phyloP scores from a whole-genome alignment of 140 eudicot genomes.

The Erigeron philadelphicus region DNA sequence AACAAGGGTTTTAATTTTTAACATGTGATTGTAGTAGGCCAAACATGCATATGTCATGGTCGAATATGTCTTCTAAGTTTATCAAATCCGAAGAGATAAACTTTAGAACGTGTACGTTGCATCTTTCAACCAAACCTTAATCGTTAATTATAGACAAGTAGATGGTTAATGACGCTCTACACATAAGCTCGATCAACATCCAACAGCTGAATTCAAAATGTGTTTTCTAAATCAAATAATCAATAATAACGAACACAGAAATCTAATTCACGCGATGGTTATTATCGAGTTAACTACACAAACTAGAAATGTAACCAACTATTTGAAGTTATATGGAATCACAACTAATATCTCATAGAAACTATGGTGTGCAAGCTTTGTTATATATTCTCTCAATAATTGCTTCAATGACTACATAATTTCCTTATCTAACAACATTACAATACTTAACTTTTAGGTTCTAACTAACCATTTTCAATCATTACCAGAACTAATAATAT shows the following conservation, averaged over 20 bases:
- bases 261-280: background rate
- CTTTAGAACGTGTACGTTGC: background rate
- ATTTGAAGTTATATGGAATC: slow-evolving; percentile 10
- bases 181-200: background rate
- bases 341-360: slow-evolving; percentile 23
- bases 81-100: too few species aligned
- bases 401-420: slow-evolving; percentile 17
- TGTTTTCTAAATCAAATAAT: background rate
- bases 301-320: background rate
- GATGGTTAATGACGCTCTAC: background rate
- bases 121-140: background rate
- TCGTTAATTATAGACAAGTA: background rate
- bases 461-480: slow-evolving; percentile 24
- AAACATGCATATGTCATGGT: too few species aligned
- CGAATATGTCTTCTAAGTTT: too few species aligned
- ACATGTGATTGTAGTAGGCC: too few species aligned
- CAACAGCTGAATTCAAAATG: background rate
- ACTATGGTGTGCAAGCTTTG: slow-evolving; percentile 20
- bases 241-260: background rate
- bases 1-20: background rate
- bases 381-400: slow-evolving; percentile 27
- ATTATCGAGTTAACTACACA: background rate
- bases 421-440: slow-evolving; percentile 18
- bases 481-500: slow-evolving; percentile 4
- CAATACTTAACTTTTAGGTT: slow-evolving; percentile 13